Percentiles rank a stretch among this genome's conserved stretches.
These are phyloP conservation scores for Phaffia australis DNA, from an alignment of 768 basidiomycete species.

Conservation along the genomic window DNA sequence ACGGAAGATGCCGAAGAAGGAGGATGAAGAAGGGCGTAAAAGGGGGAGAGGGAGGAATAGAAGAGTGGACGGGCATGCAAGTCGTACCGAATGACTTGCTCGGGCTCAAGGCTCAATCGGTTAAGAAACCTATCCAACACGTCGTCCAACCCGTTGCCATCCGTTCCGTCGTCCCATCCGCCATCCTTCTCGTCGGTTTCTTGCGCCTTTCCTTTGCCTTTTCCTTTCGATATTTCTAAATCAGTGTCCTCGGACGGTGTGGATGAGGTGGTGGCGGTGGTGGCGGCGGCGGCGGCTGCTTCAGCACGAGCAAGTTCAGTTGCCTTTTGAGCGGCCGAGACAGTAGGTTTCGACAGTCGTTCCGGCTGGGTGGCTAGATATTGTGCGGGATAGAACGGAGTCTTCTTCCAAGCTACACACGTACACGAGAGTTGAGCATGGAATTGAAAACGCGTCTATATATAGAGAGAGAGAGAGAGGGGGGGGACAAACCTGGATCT, in stretches of 20 bases:
- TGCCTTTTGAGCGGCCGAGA: constrained; percentile 15
- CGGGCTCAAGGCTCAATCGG: constrained; percentile 56
- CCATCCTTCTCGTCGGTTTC: constrained; percentile 7
- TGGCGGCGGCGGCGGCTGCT: constrained; percentile 1
- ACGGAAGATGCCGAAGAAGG: constrained; percentile 41
- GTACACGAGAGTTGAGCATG: not conserved
- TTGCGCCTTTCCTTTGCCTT: not conserved
- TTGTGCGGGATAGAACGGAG: constrained; percentile 27
- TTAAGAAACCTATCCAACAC: constrained; percentile 76
- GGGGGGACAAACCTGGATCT: constrained; percentile 11
- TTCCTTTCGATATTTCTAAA: not conserved
- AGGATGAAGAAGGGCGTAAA: constrained; percentile 50
- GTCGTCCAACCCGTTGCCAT: constrained; percentile 58
- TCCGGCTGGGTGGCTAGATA: constrained; percentile 31
- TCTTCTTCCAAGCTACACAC: constrained; percentile 4
- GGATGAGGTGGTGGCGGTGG: not conserved
- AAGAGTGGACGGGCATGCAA: constrained; percentile 70
- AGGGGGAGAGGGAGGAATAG: constrained; percentile 59
- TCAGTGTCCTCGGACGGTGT: not conserved
- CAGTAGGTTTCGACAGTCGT: constrained; percentile 10
- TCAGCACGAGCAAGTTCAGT: not conserved
- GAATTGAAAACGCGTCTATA: too few relatives aligned
- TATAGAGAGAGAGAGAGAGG: too few relatives aligned
- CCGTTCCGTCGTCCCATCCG: constrained; percentile 55
- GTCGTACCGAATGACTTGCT: constrained; percentile 91